These are phyloP conservation scores for Violaceomyces palustris DNA, from an alignment of 1,284 basidiomycete genomes.

Conservation along the genomic window DNA sequence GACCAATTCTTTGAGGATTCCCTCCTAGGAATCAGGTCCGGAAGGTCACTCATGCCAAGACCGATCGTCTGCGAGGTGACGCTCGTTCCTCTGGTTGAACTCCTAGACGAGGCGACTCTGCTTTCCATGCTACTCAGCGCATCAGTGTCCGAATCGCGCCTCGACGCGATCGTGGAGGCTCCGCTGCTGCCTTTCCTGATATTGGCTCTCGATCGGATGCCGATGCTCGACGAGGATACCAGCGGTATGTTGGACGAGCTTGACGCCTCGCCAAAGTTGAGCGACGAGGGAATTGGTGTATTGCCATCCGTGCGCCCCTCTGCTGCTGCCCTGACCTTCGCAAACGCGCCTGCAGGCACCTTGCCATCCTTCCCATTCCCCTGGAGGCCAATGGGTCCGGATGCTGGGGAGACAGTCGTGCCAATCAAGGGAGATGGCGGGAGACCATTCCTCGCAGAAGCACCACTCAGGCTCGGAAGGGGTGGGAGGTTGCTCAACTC, in stretches of 20 bases:
- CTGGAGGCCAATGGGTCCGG: not conserved
- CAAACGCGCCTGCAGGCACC: conserved; percentile 20
- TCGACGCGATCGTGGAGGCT: conserved; percentile 1
- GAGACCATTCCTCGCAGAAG: conserved; percentile 1
- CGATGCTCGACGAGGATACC: conserved; percentile 7
- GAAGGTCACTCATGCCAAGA: too few relatives aligned
- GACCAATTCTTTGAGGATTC: too few relatives aligned
- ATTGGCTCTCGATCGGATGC: conserved; percentile 11
- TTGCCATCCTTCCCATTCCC: conserved; percentile 9
- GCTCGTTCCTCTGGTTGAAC: not conserved
- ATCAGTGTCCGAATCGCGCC: too few relatives aligned
- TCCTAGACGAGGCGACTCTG: not conserved
- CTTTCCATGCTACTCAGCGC: not conserved
- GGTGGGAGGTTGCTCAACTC: conserved; percentile 6
- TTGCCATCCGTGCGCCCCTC: too few relatives aligned
- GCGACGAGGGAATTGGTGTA: conserved; percentile 2
- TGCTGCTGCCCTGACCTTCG: too few relatives aligned
- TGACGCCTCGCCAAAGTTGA: conserved; percentile 19
- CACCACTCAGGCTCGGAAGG: conserved; percentile 15
- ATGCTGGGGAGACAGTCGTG: not conserved
- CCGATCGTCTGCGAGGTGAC: too few relatives aligned
- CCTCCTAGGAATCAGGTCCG: too few relatives aligned
- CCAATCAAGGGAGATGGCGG: not conserved
- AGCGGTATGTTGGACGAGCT: conserved; percentile 24
- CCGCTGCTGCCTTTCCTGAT: conserved; percentile 13